Evolutionary conservation across 805 yeast species (phyloP).

Genomic region (Yamadazyma paraphyllophila): DNA sequence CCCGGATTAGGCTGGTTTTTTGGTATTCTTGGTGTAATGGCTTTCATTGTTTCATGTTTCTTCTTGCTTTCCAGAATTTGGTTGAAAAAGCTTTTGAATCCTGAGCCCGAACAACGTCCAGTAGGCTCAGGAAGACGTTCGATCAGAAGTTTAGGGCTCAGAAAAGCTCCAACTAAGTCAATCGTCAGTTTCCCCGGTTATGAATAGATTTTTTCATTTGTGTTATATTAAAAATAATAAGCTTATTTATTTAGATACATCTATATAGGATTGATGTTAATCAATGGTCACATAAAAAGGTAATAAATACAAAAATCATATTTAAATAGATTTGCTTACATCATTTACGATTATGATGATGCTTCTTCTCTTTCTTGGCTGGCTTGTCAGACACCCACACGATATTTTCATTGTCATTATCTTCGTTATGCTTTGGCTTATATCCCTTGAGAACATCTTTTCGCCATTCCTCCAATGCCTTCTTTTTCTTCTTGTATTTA

Average conservation of each 20-base stretch:
- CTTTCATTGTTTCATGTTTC: constrained; percentile 16
- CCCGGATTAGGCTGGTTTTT: constrained; percentile 24
- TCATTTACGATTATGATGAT: constrained; percentile 4
- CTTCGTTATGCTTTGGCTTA: constrained; percentile 38
- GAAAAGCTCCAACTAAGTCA: constrained; percentile 35
- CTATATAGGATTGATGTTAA: constrained; percentile 2
- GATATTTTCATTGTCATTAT: constrained; percentile 31
- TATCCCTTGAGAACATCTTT: constrained; percentile 70
- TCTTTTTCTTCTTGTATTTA: constrained; percentile 72
- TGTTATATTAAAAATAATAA: neutral
- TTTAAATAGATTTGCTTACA: no score
- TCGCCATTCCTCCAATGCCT: constrained; percentile 86
- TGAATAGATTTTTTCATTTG: constrained; percentile 1
- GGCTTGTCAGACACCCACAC: constrained; percentile 28
- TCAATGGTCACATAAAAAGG: no score
- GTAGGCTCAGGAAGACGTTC: constrained; percentile 20
- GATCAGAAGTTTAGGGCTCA: constrained; percentile 26
- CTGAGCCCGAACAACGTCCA: constrained; percentile 8
- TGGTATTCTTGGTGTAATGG: constrained; percentile 31
- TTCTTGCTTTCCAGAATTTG: constrained; percentile 21
- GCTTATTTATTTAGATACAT: neutral
- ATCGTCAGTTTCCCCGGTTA: constrained; percentile 18
- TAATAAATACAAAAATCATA: neutral
- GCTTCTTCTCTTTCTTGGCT: constrained; percentile 8
- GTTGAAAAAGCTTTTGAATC: constrained; percentile 18